These are phyloP conservation scores for Lanmaoa pseudosensibilis DNA, from an alignment of 768 basidiomycete genomes.

Conservation along the genomic window DNA sequence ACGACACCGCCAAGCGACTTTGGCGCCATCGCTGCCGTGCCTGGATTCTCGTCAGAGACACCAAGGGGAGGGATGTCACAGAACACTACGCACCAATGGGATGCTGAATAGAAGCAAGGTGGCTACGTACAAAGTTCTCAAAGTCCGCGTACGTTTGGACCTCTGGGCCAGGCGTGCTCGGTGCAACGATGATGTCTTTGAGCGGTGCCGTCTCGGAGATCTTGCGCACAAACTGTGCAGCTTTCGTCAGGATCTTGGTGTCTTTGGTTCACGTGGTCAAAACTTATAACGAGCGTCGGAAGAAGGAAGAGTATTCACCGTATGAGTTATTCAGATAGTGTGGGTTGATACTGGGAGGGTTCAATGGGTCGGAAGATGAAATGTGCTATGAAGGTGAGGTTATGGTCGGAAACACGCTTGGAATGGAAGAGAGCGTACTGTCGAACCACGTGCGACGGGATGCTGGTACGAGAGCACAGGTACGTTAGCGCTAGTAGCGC, in stretches of 20 bases:
- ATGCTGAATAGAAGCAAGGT: neutral
- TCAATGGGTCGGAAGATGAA: slow-evolving; percentile 14
- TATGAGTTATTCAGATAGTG: slow-evolving; percentile 13
- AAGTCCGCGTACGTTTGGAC: slow-evolving; percentile 18
- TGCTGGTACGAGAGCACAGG: slow-evolving; percentile 1
- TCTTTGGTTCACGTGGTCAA: slow-evolving; percentile 6
- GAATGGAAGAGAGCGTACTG: slow-evolving; percentile 1
- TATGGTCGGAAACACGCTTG: neutral
- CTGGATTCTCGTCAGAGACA: slow-evolving; percentile 6
- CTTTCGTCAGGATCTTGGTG: slow-evolving; percentile 19
- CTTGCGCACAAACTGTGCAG: slow-evolving; percentile 9
- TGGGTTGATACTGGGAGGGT: slow-evolving; percentile 13
- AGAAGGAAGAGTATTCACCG: slow-evolving; percentile 1
- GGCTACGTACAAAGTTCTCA: slow-evolving; percentile 7
- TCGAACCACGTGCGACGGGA: slow-evolving; percentile 19
- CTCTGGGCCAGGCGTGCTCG: slow-evolving; percentile 22
- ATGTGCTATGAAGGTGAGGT: slow-evolving; percentile 12
- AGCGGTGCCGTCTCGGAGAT: slow-evolving; percentile 18
- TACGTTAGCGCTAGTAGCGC: neutral
- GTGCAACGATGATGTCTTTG: slow-evolving; percentile 15
- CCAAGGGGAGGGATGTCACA: neutral
- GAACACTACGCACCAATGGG: slow-evolving; percentile 11
- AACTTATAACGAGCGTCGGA: neutral
- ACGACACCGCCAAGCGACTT: slow-evolving; percentile 19
- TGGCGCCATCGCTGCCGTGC: slow-evolving; percentile 22